Conservation (phyloP, 2,329 filamentous ascomycete species). For the Alternaria panax region DNA sequence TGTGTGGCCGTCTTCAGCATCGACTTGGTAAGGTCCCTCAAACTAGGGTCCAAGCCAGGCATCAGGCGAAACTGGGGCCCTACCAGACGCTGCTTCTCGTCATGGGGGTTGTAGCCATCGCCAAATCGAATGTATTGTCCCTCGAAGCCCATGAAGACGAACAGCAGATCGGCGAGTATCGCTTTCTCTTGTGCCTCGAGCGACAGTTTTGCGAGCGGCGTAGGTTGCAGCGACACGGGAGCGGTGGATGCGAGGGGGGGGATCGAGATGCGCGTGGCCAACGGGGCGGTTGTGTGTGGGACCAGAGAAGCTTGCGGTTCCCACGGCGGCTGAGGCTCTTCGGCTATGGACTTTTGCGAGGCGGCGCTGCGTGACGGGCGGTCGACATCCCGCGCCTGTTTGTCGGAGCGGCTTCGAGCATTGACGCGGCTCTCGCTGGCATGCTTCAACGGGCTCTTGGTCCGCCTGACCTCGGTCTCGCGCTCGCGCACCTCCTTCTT, state of each 20-base stretch:
- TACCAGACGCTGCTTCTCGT: slow-evolving; percentile 85
- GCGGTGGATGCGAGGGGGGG: slow-evolving; percentile 70
- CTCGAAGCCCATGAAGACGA: slow-evolving; percentile 97
- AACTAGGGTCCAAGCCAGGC: slow-evolving; percentile 85
- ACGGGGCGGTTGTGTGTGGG: slow-evolving; percentile 72
- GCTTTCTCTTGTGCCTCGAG: slow-evolving; percentile 84
- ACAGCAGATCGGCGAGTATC: slow-evolving; percentile 88
- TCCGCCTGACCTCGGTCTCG: slow-evolving; percentile 45
- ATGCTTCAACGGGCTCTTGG: slow-evolving; percentile 49
- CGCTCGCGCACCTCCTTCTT: slow-evolving; percentile 47
- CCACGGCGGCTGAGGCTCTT: slow-evolving; percentile 64
- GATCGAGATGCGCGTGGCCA: slow-evolving; percentile 72
- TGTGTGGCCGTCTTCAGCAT: slow-evolving; percentile 96
- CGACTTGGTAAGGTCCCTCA: slow-evolving; percentile 83
- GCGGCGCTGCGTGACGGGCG: slow-evolving; percentile 30
- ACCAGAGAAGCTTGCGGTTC: slow-evolving; percentile 79
- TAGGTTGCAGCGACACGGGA: slow-evolving; percentile 72
- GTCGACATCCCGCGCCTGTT: slow-evolving; percentile 35
- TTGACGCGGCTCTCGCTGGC: slow-evolving; percentile 43
- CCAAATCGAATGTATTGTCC: slow-evolving; percentile 94
- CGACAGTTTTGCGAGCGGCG: slow-evolving; percentile 72
- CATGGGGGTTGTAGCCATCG: slow-evolving; percentile 79
- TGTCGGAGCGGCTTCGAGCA: slow-evolving; percentile 44
- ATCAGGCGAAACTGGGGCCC: slow-evolving; percentile 83
- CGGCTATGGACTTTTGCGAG: slow-evolving; percentile 32